These are phyloP conservation scores for Talaromyces sp. DNA, from an alignment of 2,329 filamentous ascomycete species.

Conservation along the genomic window DNA sequence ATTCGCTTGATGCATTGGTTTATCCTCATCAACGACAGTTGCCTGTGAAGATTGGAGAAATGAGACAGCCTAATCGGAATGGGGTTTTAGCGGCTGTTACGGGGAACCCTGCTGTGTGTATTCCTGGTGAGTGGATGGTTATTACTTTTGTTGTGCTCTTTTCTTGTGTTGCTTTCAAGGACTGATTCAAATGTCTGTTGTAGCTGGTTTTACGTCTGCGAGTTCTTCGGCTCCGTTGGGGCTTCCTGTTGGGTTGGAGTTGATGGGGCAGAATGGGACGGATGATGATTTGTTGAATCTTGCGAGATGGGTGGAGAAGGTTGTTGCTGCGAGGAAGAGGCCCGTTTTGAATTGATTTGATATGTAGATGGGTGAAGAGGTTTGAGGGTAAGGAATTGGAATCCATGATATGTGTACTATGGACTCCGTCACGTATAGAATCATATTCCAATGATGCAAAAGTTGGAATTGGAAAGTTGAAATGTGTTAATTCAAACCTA, in stretches of 20 bases:
- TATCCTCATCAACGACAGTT: slow-evolving; percentile 69
- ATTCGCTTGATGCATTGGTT: slow-evolving; percentile 60
- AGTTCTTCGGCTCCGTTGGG: slow-evolving; percentile 56
- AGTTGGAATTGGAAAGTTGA: too few species aligned
- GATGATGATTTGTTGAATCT: slow-evolving; percentile 59
- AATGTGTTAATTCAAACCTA: too few species aligned
- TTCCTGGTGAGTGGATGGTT: slow-evolving; percentile 34
- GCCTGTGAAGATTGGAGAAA: slow-evolving; percentile 60
- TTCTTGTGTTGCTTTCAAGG: slow-evolving; percentile 17
- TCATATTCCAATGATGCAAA: too few species aligned
- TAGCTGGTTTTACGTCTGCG: slow-evolving; percentile 52
- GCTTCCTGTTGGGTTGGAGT: slow-evolving; percentile 67
- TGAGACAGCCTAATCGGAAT: slow-evolving; percentile 63
- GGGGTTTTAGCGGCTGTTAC: slow-evolving; percentile 59
- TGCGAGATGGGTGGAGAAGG: slow-evolving; percentile 54
- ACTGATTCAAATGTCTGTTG: background rate
- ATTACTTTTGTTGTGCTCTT: slow-evolving; percentile 11
- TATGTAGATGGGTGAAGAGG: too few species aligned
- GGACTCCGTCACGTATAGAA: too few species aligned
- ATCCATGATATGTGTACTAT: too few species aligned
- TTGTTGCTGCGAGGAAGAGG: slow-evolving; percentile 50
- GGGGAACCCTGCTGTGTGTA: slow-evolving; percentile 54
- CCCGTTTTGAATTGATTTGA: slow-evolving; percentile 33
- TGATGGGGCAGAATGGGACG: slow-evolving; percentile 59
- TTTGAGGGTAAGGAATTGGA: too few species aligned